Conservation (phyloP, 352 stramenopile species). For the Globisporangium apiculatum region DNA sequence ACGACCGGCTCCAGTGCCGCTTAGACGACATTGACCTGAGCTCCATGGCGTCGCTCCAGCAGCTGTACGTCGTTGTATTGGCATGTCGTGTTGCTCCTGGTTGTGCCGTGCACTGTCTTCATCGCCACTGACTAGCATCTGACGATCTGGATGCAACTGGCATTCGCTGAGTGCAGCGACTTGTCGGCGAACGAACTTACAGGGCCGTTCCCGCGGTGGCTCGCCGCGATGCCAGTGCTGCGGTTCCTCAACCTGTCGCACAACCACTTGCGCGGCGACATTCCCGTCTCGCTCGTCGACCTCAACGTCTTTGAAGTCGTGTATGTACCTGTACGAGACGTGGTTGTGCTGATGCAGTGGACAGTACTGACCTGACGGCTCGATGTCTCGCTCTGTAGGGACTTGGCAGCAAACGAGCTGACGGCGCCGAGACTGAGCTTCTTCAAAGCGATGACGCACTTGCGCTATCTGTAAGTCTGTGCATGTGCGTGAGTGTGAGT, state of each 20-base stretch:
- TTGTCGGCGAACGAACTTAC: conserved; percentile 44
- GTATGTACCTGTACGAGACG: conserved; percentile 15
- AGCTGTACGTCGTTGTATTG: conserved; percentile 34
- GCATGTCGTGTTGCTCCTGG: neutral
- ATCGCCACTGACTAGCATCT: too few species aligned
- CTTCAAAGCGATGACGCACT: conserved; percentile 29
- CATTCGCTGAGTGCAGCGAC: conserved; percentile 21
- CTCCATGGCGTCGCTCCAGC: conserved; percentile 60
- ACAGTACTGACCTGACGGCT: too few species aligned
- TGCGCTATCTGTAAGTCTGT: conserved; percentile 26
- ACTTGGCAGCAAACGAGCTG: conserved; percentile 31
- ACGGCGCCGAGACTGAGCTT: conserved; percentile 20
- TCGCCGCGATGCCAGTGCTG: conserved; percentile 55
- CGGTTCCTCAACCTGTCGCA: conserved; percentile 47
- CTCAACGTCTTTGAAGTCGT: conserved; percentile 56
- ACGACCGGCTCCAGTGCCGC: conserved; percentile 37
- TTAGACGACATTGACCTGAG: conserved; percentile 52
- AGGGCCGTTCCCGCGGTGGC: conserved; percentile 48
- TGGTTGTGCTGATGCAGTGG: too few species aligned
- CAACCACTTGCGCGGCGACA: conserved; percentile 36
- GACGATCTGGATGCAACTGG: too few species aligned
- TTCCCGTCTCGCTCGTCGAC: conserved; percentile 44
- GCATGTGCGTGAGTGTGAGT: neutral
- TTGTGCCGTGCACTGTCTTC: too few species aligned
- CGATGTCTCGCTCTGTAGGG: conserved; percentile 12